Base-by-base conservation (phyloP, 306 rosid genomes). In the Cicer chorassanicum region DNA sequence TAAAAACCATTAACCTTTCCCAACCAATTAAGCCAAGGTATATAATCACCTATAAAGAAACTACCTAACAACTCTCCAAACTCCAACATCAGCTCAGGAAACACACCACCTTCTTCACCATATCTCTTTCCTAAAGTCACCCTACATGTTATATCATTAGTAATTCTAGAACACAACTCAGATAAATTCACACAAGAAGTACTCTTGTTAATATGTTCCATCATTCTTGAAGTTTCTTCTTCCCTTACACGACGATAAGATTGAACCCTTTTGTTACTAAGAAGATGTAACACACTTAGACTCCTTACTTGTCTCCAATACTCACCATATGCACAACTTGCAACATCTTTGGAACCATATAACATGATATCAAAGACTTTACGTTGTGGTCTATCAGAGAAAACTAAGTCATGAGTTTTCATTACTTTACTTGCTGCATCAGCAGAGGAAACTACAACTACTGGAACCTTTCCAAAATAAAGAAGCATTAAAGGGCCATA, bases 11-110 rank as follows among this genome's bases (percentile, higher is more conserved):
- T 66, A 55, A 76, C 42, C 51, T 76, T 68, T 13, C 68, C 41
- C 61, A 67, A 76, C 80, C 80, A 76, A 29, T 60, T 49, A 56
- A 76, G 80, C 80, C 80, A 67, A 42, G 74, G 80, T 29, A 76
- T 57, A 56, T 66, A 76, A 6, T 67, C 68, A 42, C 80, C 80
- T 29, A 76, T 11, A 15, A 12, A 34, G 6, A 76, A 18, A 29
- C 24, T 8, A 34, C 80, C 80, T 12, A 76, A 7, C 6, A 76
- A 76, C 74, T 76, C 74, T 1, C 15, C 68, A 29, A 67, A 56
- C 60, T 76, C 80, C 60, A 43, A 43, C 68, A 76, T 34, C 11
- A 76, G 24, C 41, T 67, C n/a, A 9, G 70, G 75, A 48, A 80
- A 59, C 56, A 40, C 49, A 2, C 34, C 43, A 51, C 83, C 83